Evolutionary conservation across 139 green algal species (phyloP).

Genomic region (Coelastrella sp.): DNA sequence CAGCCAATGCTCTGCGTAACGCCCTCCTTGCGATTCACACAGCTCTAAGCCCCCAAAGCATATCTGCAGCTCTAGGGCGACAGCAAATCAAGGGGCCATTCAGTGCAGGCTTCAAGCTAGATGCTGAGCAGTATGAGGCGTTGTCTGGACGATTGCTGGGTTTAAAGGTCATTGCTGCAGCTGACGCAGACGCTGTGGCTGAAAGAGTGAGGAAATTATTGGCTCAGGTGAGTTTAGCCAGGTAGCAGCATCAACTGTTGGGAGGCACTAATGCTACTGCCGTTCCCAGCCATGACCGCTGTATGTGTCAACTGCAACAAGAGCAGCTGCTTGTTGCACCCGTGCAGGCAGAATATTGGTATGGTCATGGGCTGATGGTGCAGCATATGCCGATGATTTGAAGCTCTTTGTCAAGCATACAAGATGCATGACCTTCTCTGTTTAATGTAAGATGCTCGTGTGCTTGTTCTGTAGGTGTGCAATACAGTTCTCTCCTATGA

Average conservation of each 20-base stretch:
- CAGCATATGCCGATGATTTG: no score
- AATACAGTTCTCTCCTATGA: not conserved
- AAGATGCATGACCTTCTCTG: not conserved
- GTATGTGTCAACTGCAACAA: no score
- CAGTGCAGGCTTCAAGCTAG: constrained; percentile 7
- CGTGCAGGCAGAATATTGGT: no score
- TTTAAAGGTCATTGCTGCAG: constrained; percentile 4
- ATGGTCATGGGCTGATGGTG: no score
- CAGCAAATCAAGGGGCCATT: not conserved
- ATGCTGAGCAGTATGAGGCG: constrained; percentile 30
- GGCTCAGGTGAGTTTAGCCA: constrained; percentile 12
- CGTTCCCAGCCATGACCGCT: no score
- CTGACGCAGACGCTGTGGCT: constrained; percentile 31
- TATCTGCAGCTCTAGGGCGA: constrained; percentile 22
- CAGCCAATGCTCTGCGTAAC: not conserved
- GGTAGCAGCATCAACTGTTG: not conserved
- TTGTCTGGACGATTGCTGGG: constrained; percentile 27
- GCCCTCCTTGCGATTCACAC: constrained; percentile 36
- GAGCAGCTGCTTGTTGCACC: no score
- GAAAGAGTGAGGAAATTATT: constrained; percentile 36
- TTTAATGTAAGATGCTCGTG: not conserved
- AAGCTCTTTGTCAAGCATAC: no score
- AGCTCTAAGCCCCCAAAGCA: constrained; percentile 43
- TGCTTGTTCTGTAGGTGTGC: not conserved
- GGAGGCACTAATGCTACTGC: not conserved